A percentile compares a stretch with the other conserved stretches of the same genome.
Conservation (phyloP, 2,329 filamentous ascomycete genomes). For the Stromatinia cepivora region DNA sequence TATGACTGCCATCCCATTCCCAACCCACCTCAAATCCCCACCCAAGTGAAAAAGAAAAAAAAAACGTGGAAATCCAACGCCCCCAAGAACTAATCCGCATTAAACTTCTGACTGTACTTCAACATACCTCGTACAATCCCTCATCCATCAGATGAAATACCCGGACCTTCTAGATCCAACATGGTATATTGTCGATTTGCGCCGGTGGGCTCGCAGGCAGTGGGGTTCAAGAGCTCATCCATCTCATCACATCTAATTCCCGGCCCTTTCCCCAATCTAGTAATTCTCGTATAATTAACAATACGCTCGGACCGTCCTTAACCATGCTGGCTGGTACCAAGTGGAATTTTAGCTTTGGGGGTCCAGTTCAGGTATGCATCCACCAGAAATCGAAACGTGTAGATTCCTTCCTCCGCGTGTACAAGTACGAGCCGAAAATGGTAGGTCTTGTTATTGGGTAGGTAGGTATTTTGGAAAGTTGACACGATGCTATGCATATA, state of each 20-base stretch:
- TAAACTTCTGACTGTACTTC: constrained; percentile 2
- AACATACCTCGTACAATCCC: not conserved
- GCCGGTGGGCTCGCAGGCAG: not conserved
- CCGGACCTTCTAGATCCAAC: not conserved
- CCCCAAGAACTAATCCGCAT: not conserved
- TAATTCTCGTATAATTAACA: not conserved
- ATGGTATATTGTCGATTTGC: not conserved
- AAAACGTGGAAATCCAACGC: constrained; percentile 1
- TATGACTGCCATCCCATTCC: not conserved
- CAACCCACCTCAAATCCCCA: not conserved
- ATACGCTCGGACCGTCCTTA: not conserved
- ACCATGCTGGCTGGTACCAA: not conserved
- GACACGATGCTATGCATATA: not conserved
- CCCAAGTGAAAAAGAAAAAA: too few species aligned
- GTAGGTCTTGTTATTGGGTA: not conserved
- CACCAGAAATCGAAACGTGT: not conserved
- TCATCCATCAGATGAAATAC: not conserved
- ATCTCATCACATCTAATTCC: not conserved
- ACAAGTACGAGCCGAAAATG: not conserved
- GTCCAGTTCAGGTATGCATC: not conserved
- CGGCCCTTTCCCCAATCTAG: not conserved
- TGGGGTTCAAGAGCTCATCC: not conserved
- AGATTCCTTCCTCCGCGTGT: not conserved
- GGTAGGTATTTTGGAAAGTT: not conserved
- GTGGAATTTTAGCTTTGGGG: not conserved